phyloP scores from a whole-genome alignment of 768 basidiomycete species.

The Roridomyces roridus region DNA sequence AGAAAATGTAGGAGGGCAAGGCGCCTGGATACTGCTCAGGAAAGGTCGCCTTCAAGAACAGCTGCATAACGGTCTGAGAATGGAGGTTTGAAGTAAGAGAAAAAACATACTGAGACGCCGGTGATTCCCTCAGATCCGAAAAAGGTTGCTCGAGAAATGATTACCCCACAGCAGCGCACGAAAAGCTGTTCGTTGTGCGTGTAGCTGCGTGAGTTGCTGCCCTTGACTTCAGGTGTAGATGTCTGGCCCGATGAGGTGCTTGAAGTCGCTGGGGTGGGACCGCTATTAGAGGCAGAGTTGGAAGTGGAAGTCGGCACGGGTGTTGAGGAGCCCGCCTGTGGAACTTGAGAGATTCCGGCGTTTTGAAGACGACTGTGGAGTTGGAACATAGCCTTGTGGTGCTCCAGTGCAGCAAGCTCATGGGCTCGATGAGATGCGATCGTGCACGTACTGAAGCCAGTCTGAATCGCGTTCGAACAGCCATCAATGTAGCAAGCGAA shows the following conservation, averaged over 20 bases:
- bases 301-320: background rate
- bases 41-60: slow-evolving; percentile 1
- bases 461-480: background rate
- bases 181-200: slow-evolving; percentile 30
- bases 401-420: background rate
- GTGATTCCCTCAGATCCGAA: slow-evolving; percentile 20
- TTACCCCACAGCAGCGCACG: slow-evolving; percentile 30
- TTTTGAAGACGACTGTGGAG: background rate
- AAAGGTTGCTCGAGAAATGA: slow-evolving; percentile 20
- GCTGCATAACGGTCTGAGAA: background rate
- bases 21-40: background rate
- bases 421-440: background rate
- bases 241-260: background rate
- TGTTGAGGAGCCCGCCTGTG: background rate
- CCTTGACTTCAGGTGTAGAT: slow-evolving; percentile 1
- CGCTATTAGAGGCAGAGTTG: background rate
- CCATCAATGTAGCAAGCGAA: background rate
- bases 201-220: slow-evolving; percentile 11
- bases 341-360: background rate
- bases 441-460: background rate
- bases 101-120: slow-evolving; percentile 15
- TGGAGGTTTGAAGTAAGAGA: slow-evolving; percentile 22
- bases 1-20: slow-evolving; percentile 28
- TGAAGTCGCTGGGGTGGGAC: background rate
- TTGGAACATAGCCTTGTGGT: slow-evolving; percentile 6